Evolutionary conservation across 441 rosid genomes (phyloP), one percentile per base, ranked within the genome.

Genomic region (Viola pubescens): DNA sequence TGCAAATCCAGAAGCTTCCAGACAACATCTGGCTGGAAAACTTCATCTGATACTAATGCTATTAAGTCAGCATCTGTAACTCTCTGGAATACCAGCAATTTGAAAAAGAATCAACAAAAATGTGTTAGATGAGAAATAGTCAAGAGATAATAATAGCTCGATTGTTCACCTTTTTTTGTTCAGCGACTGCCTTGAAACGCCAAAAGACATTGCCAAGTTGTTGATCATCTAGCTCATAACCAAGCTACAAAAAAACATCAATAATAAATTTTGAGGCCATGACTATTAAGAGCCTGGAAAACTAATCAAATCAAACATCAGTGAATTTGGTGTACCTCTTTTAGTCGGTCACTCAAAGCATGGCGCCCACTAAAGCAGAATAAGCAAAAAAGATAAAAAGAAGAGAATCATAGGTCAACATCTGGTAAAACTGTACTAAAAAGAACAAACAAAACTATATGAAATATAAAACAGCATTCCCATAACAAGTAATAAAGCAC

Each of bases 41-140:
- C 85, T 74, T 94, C 95, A 74, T 94, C 97, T n/a, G 99, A 88
- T 43, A 94, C 89, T 70, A 90, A 62, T 26, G 91, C 94, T 79
- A 85, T 73, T 47, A 94, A 73, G 79, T 94, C 99, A 37, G 90
- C 97, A 64, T 90, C 95, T 0, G 91, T 84, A 67, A 86, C 89
- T 75, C 86, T 82, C 97, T 94, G 75, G 52, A 57, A 62, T 65
- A 74, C 42, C 60, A 68, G 44, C 9, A 68, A 75, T 59, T 41
- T 58, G 65, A 66, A 59, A 56, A 56, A 69, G 62, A 62, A 65
- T 59, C 67, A 52, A 49, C 12, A 65, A 53, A 62, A 37, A 53
- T 8, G 0, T 13, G 6, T 37, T 16, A 4, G 43, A 37, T 48
- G 16, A 10, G n/a, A 56, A 9, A 49, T 9, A 9, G 40, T 3